Evolutionary conservation across 2,329 filamentous ascomycete genomes (phyloP).

Genomic region (Penicillium janthinellum): DNA sequence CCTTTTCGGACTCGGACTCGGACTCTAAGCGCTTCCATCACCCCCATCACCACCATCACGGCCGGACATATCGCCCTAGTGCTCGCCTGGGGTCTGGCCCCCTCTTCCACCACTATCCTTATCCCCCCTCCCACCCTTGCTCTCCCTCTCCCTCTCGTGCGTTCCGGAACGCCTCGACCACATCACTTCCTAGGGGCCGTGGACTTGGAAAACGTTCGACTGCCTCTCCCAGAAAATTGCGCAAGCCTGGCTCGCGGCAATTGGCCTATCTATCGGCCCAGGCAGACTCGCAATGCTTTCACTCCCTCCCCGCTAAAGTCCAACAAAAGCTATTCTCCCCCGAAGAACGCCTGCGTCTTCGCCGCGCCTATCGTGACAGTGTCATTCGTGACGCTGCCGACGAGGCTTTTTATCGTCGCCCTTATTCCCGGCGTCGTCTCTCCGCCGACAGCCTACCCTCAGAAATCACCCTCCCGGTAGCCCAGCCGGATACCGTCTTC

Average conservation of each 20-base stretch:
- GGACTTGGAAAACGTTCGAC: conserved; percentile 21
- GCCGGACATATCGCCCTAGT: conserved; percentile 21
- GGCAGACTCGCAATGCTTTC: conserved; percentile 67
- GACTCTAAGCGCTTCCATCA: conserved; percentile 22
- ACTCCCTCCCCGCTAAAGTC: conserved; percentile 71
- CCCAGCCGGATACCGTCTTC: conserved; percentile 28
- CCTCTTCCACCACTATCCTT: conserved; percentile 14
- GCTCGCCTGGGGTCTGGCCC: conserved; percentile 16
- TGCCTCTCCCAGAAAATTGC: conserved; percentile 28
- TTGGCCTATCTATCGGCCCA: conserved; percentile 47
- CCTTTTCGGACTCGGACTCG: conserved; percentile 14
- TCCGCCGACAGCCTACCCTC: conserved; percentile 28
- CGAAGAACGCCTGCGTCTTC: conserved; percentile 66
- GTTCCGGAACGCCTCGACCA: conserved; percentile 15
- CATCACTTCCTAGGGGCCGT: conserved; percentile 14
- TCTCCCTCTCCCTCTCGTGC: conserved; percentile 11
- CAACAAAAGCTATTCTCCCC: conserved; percentile 69
- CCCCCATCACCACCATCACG: not conserved
- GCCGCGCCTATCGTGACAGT: conserved; percentile 57
- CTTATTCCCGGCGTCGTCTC: conserved; percentile 35
- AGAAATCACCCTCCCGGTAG: conserved; percentile 13
- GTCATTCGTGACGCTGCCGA: conserved; percentile 61
- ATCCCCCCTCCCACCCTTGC: conserved; percentile 8
- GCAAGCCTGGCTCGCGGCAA: conserved; percentile 42
- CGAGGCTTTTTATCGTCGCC: conserved; percentile 57